Evolutionary conservation across 306 rosid genomes (phyloP).

Genomic region (Geum urbanum): DNA sequence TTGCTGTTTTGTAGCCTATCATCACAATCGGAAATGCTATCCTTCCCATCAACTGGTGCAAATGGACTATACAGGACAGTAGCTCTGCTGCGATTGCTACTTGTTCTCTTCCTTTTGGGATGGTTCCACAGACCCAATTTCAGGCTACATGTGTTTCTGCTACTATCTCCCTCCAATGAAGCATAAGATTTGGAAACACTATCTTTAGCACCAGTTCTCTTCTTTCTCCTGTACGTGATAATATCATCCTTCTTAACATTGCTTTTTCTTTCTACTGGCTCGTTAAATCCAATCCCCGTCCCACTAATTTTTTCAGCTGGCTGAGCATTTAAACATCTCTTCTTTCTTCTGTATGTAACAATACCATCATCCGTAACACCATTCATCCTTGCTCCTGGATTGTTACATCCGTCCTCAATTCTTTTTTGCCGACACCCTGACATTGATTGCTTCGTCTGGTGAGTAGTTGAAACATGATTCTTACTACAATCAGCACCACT

Average conservation of each 20-base stretch:
- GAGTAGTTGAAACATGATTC: slow-evolving; percentile 17
- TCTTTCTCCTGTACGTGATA: slow-evolving; percentile 39
- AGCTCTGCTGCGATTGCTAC: slow-evolving; percentile 28
- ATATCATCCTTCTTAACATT: slow-evolving; percentile 19
- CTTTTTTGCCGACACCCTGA: slow-evolving; percentile 19
- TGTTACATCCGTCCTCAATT: slow-evolving; percentile 28
- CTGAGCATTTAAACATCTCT: slow-evolving; percentile 28
- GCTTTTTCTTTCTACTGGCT: slow-evolving; percentile 23
- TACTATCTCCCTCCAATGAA: slow-evolving; percentile 33
- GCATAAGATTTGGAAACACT: slow-evolving; percentile 21
- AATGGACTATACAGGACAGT: slow-evolving; percentile 17
- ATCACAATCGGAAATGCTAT: slow-evolving; percentile 19
- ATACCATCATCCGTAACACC: slow-evolving; percentile 19
- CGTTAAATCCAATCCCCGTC: slow-evolving; percentile 25
- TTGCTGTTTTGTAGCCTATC: slow-evolving; percentile 19
- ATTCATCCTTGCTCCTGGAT: slow-evolving; percentile 24
- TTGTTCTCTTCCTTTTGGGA: slow-evolving; percentile 65
- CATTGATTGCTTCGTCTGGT: slow-evolving; percentile 20
- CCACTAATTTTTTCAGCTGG: slow-evolving; percentile 21
- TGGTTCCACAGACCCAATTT: slow-evolving; percentile 36
- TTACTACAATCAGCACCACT: slow-evolving; percentile 8
- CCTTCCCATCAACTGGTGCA: slow-evolving; percentile 34
- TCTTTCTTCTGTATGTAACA: slow-evolving; percentile 40
- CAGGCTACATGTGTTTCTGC: slow-evolving; percentile 25
- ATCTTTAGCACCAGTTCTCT: slow-evolving; percentile 9